These are phyloP conservation scores for Hysterangium stoloniferum DNA, from an alignment of 768 basidiomycete species.

Conservation along the genomic window DNA sequence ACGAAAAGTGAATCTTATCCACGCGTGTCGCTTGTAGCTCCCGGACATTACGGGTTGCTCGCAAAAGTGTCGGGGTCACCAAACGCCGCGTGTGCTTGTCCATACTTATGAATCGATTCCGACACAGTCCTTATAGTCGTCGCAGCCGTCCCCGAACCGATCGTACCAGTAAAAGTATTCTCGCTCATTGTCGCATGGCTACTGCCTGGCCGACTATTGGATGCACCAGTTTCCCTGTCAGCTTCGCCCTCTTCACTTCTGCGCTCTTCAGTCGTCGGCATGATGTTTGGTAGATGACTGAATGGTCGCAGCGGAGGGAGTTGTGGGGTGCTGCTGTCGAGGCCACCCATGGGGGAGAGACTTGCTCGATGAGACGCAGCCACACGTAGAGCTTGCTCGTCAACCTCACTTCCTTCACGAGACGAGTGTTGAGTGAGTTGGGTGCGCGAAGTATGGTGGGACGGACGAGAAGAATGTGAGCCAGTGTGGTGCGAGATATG, in stretches of 20 bases:
- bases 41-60: too few species aligned
- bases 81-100: too few species aligned
- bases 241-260: slow-evolving; percentile 1
- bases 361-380: neutral
- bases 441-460: slow-evolving; percentile 1
- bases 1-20: too few species aligned
- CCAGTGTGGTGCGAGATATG: slow-evolving; percentile 1
- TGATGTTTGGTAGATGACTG: neutral
- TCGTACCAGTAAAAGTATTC: neutral
- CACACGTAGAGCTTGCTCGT: neutral
- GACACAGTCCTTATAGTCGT: too few species aligned
- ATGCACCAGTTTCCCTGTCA: neutral
- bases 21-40: too few species aligned
- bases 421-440: neutral
- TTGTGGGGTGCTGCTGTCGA: neutral
- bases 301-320: neutral
- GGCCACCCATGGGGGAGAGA: slow-evolving; percentile 9
- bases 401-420: slow-evolving; percentile 1
- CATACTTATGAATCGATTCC: too few species aligned
- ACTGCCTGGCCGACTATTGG: slow-evolving; percentile 1
- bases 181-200: slow-evolving; percentile 4
- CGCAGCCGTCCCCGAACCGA: neutral
- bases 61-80: too few species aligned
- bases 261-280: neutral
- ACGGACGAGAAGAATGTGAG: slow-evolving; percentile 8